Conservation (phyloP, 192 early-diverging fungal genomes). For the Physocladia obscura region DNA sequence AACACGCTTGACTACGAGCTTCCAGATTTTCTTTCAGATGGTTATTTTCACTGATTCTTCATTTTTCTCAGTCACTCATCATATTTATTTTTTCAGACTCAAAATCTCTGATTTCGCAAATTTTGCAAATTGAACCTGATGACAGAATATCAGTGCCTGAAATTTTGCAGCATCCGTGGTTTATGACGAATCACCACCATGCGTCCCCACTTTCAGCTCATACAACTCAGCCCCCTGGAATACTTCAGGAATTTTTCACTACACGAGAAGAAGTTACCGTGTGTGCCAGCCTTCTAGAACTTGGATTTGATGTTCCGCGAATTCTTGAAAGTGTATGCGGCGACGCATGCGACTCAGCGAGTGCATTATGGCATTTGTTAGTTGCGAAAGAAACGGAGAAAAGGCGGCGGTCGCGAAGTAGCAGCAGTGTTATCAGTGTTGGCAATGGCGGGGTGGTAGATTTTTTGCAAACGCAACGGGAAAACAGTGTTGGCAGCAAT, state of each 20-base stretch:
- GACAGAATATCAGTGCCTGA: constrained; percentile 64
- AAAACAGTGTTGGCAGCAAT: too few species aligned
- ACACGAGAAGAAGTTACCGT: constrained; percentile 52
- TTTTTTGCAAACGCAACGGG: too few species aligned
- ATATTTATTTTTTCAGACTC: constrained; percentile 39
- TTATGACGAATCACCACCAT: constrained; percentile 24
- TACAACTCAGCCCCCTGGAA: constrained; percentile 19
- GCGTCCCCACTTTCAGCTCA: constrained; percentile 25
- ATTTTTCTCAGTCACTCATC: neutral
- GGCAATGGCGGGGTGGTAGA: too few species aligned
- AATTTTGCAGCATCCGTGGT: constrained; percentile 71
- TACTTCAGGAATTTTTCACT: constrained; percentile 38
- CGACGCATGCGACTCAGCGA: constrained; percentile 57
- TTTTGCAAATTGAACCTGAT: constrained; percentile 66
- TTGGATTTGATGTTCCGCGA: constrained; percentile 59
- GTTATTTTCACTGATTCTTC: constrained; percentile 29
- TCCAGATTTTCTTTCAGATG: constrained; percentile 58
- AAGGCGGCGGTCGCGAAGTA: too few species aligned
- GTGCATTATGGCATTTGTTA: constrained; percentile 72
- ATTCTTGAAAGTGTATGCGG: constrained; percentile 56
- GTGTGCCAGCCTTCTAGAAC: constrained; percentile 40
- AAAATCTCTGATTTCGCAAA: constrained; percentile 61
- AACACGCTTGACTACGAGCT: constrained; percentile 71
- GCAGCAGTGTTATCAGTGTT: too few species aligned
- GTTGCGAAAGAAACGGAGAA: constrained; percentile 39